A percentile compares a stretch with the other conserved stretches of the same genome.
Conservation (phyloP, 2,329 filamentous ascomycete species). For the Aspergillus sp. region DNA sequence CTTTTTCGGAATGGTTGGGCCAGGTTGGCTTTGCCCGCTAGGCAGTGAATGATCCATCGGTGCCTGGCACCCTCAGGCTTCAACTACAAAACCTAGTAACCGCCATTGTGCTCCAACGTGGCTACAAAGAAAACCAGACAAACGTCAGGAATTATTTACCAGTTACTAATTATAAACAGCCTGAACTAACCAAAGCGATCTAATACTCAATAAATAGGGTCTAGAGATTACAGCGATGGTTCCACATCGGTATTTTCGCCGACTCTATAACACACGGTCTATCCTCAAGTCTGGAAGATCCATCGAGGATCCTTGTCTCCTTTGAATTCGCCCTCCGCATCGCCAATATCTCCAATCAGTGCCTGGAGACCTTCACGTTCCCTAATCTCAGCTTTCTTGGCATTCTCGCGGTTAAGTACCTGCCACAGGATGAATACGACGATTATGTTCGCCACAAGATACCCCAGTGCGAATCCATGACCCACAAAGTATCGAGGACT, state of each 20-base stretch:
- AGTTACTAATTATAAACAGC: background rate
- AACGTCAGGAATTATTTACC: background rate
- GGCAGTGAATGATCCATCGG: too few species aligned
- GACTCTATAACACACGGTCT: background rate
- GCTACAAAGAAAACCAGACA: background rate
- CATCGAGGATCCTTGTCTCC: slow-evolving; percentile 66
- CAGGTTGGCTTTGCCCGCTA: background rate
- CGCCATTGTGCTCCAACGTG: too few species aligned
- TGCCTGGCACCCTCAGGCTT: too few species aligned
- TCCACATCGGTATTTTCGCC: background rate
- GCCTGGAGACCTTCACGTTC: slow-evolving; percentile 35
- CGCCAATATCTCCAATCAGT: slow-evolving; percentile 47
- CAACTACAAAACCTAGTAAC: too few species aligned
- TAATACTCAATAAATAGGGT: background rate
- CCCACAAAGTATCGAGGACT: slow-evolving; percentile 65
- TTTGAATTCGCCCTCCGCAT: slow-evolving; percentile 53
- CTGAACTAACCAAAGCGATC: background rate
- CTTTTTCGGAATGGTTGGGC: slow-evolving; percentile 1
- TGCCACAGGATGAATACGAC: slow-evolving; percentile 56
- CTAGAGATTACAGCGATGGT: background rate
- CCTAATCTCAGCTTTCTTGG: slow-evolving; percentile 48
- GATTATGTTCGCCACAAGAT: slow-evolving; percentile 58
- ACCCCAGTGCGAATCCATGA: slow-evolving; percentile 65
- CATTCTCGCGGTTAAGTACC: slow-evolving; percentile 60
- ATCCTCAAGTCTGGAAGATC: slow-evolving; percentile 59